phyloP scores from a whole-genome alignment of 805 yeast species.

The Wilhelminamyces savonicus region DNA sequence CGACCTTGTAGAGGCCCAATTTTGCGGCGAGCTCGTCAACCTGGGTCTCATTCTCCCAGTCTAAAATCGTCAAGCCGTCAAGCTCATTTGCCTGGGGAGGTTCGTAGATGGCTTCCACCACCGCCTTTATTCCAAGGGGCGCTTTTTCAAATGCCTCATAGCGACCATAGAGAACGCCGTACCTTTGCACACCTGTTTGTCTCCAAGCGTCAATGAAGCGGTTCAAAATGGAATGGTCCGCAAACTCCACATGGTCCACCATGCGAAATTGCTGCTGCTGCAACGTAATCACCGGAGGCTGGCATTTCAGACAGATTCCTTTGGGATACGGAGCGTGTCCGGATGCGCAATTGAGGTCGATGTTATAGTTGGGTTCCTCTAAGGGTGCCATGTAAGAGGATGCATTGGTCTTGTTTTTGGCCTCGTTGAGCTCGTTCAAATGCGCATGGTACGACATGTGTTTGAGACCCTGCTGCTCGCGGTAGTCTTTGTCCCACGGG shows the following conservation, averaged over 20 bases:
- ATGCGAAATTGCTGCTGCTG: conserved; percentile 87
- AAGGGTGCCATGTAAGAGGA: conserved; percentile 76
- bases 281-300: conserved; percentile 90
- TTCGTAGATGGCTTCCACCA: conserved; percentile 89
- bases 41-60: conserved; percentile 49
- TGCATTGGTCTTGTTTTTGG: conserved; percentile 48
- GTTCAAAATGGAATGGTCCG: conserved; percentile 66
- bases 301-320: conserved; percentile 94
- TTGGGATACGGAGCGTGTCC: conserved; percentile 94
- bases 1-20: conserved; percentile 68
- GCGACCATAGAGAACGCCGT: conserved; percentile 78
- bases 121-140: conserved; percentile 91
- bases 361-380: conserved; percentile 61
- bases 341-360: conserved; percentile 56
- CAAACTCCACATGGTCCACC: conserved; percentile 96
- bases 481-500: conserved; percentile 85
- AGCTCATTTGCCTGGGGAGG: conserved; percentile 83
- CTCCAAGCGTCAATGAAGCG: conserved; percentile 91
- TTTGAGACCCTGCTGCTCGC: conserved; percentile 69
- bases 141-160: conserved; percentile 74
- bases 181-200: conserved; percentile 75
- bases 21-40: conserved; percentile 48
- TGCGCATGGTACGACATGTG: conserved; percentile 85
- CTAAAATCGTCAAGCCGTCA: conserved; percentile 68
- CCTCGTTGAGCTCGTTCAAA: conserved; percentile 63